Evolutionary conservation across 257 asterid species (phyloP).

Genomic region (Plectranthus barbatus): DNA sequence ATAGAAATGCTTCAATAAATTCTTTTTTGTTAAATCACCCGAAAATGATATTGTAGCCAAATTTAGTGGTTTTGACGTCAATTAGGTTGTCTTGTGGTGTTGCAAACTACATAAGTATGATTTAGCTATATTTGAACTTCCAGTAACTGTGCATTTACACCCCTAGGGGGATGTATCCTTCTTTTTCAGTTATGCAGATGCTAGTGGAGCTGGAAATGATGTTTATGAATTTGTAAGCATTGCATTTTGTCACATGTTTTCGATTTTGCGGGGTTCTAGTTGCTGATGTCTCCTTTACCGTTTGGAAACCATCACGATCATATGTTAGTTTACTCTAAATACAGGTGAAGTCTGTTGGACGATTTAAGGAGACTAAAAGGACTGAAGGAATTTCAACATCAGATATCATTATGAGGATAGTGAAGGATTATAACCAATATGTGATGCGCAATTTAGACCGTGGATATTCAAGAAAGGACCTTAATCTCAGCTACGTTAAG

Average conservation of each 20-base stretch:
- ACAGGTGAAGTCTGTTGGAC: conserved; percentile 53
- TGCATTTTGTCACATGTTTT: background rate
- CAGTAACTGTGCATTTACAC: conserved; percentile 8
- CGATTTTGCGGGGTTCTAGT: background rate
- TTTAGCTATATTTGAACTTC: conserved; percentile 11
- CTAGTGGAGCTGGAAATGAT: conserved; percentile 42
- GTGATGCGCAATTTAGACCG: conserved; percentile 76
- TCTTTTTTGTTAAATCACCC: background rate
- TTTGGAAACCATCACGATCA: background rate
- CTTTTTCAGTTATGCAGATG: conserved; percentile 35
- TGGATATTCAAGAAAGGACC: conserved; percentile 72
- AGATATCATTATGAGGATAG: conserved; percentile 68
- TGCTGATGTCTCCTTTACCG: background rate
- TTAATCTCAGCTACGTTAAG: conserved; percentile 64
- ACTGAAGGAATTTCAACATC: conserved; percentile 76
- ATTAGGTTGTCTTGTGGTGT: background rate
- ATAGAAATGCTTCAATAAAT: background rate
- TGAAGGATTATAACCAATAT: conserved; percentile 67
- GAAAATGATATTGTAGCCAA: background rate
- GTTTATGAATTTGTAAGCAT: conserved; percentile 45
- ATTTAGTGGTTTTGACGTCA: background rate
- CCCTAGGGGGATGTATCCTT: conserved; percentile 16
- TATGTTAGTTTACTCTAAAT: background rate
- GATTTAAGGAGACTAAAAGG: conserved; percentile 61
- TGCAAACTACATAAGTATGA: background rate